Conservation (phyloP, 2,329 filamentous ascomycete species). For the Thielaviopsis musarum region DNA sequence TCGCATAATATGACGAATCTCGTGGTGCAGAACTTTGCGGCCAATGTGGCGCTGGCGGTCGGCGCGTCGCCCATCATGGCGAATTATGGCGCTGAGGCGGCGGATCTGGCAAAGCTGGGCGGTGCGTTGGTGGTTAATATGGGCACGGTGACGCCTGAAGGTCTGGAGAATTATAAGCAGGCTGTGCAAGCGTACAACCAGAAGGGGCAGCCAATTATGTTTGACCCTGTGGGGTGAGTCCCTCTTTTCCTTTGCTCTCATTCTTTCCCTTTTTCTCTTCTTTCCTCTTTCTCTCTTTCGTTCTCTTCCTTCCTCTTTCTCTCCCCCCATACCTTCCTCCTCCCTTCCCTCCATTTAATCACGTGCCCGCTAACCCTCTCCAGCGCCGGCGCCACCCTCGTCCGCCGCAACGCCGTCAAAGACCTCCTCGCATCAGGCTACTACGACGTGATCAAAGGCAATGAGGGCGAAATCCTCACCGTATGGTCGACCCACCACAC, state of each 20-base stretch:
- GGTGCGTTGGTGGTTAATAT: constrained; percentile 84
- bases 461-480: constrained; percentile 71
- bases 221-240: constrained; percentile 70
- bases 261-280: background rate
- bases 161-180: constrained; percentile 51
- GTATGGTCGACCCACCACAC: constrained; percentile 31
- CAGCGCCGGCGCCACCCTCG: constrained; percentile 59
- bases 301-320: background rate
- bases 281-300: background rate
- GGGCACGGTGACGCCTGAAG: constrained; percentile 72
- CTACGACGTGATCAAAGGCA: constrained; percentile 84
- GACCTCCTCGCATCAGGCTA: constrained; percentile 56
- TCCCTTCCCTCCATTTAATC: background rate
- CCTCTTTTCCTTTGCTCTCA: too few relatives aligned
- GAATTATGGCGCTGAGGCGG: constrained; percentile 66
- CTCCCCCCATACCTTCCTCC: background rate
- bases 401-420: constrained; percentile 55
- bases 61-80: constrained; percentile 92
- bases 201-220: constrained; percentile 55
- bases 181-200: constrained; percentile 71
- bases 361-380: background rate
- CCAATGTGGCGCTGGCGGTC: constrained; percentile 71
- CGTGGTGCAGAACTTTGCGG: constrained; percentile 84
- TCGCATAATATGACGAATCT: constrained; percentile 97
- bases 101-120: constrained; percentile 59